A percentile compares a stretch with the other conserved stretches of the same genome.
Conservation (phyloP, 2,329 filamentous ascomycete genomes). For the Cordyceps militaris region DNA sequence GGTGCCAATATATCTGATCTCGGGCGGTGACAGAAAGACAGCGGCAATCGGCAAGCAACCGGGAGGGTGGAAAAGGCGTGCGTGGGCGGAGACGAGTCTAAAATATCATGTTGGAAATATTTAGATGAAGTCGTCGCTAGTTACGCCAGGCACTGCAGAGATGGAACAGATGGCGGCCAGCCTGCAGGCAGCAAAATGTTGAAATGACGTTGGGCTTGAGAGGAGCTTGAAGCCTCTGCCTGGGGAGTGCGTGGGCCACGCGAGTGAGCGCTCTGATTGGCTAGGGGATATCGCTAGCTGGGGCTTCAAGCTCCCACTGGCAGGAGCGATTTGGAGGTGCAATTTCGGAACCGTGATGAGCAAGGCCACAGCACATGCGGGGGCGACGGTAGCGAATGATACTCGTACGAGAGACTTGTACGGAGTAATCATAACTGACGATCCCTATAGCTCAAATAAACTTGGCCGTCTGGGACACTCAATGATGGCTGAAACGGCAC, state of each 20-base stretch:
- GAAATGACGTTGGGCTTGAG: slow-evolving; percentile 10
- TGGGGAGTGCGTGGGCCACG: background rate
- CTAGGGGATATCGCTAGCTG: background rate
- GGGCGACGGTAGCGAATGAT: background rate
- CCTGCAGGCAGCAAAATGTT: slow-evolving; percentile 8
- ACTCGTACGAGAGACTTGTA: background rate
- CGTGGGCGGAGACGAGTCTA: background rate
- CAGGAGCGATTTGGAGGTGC: background rate
- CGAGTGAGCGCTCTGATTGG: background rate
- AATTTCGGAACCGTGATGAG: background rate
- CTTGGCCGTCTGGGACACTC: background rate
- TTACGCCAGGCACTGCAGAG: background rate
- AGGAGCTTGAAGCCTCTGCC: background rate
- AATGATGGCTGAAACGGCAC: background rate
- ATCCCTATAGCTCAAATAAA: background rate
- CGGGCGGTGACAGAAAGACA: background rate
- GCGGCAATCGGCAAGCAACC: background rate
- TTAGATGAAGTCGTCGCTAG: background rate
- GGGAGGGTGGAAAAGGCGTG: background rate
- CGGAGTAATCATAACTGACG: background rate
- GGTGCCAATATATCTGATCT: background rate
- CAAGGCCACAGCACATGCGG: background rate
- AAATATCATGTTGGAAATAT: slow-evolving; percentile 4
- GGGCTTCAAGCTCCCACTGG: background rate
- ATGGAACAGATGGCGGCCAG: background rate